These are phyloP conservation scores for Solanum tacnaense DNA, from an alignment of 257 asterid species.

Conservation along the genomic window DNA sequence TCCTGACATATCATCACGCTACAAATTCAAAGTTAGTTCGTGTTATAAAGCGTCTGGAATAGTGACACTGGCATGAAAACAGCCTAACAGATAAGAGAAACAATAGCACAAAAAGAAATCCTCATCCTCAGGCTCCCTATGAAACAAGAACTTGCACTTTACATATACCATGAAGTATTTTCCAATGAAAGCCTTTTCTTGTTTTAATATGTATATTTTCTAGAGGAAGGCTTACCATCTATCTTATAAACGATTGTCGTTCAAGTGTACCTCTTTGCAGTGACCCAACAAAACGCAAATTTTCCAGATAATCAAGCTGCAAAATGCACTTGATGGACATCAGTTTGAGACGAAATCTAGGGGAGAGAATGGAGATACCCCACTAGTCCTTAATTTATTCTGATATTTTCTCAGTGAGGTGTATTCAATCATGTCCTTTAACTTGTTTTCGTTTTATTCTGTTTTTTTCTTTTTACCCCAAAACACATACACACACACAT, in stretches of 20 bases:
- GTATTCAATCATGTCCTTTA: background rate
- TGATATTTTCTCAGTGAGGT: background rate
- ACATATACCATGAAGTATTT: background rate
- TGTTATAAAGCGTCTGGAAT: slow-evolving; percentile 8
- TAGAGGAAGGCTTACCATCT: background rate
- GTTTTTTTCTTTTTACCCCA: background rate
- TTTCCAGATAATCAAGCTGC: background rate
- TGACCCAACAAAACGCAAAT: background rate
- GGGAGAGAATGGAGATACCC: background rate
- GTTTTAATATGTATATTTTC: background rate
- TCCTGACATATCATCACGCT: slow-evolving; percentile 98
- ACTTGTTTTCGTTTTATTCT: background rate
- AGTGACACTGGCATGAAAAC: background rate
- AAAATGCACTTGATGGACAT: background rate
- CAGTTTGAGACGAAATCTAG: background rate
- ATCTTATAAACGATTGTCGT: background rate
- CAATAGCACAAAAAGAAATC: background rate
- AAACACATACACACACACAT: background rate
- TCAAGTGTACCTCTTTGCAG: background rate
- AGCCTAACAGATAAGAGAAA: background rate
- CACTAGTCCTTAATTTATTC: background rate
- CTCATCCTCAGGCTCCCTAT: background rate
- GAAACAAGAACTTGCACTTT: background rate
- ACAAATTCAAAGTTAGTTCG: slow-evolving; percentile 13
- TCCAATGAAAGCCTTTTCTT: background rate